phyloP scores from a whole-genome alignment of 23 red algal species.

The Rhodosorus marinus region DNA sequence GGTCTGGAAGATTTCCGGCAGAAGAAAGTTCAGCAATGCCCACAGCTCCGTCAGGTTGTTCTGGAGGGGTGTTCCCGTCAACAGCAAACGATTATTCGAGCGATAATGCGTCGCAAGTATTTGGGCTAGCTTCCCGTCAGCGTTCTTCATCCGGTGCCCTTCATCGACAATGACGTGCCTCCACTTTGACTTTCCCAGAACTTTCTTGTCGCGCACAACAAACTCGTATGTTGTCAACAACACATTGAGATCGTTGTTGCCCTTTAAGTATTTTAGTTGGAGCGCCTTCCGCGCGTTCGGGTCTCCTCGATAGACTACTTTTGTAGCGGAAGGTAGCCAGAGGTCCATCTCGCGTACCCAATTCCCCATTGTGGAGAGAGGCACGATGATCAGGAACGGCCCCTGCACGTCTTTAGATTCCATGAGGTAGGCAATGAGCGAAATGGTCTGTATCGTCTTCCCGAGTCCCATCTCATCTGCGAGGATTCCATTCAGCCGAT shows the following conservation, averaged over 20 bases:
- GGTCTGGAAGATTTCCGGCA: constrained; percentile 87
- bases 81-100: constrained; percentile 51
- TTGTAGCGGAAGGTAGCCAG: constrained; percentile 66
- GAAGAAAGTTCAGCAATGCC: constrained; percentile 92
- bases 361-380: constrained; percentile 79
- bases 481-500: constrained; percentile 87
- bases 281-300: constrained; percentile 24
- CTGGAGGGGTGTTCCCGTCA: constrained; percentile 96
- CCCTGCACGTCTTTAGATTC: constrained; percentile 62
- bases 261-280: constrained; percentile 17
- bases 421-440: constrained; percentile 65
- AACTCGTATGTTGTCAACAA: constrained; percentile 93
- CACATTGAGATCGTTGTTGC: constrained; percentile 48
- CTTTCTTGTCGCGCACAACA: constrained; percentile 33
- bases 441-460: constrained; percentile 95
- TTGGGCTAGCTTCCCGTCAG: constrained; percentile 61
- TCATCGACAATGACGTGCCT: constrained; percentile 94
- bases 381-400: constrained; percentile 85
- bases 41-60: constrained; percentile 93
- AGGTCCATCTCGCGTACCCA: constrained; percentile 77
- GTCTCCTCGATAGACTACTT: constrained; percentile 74
- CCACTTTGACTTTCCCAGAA: constrained; percentile 54
- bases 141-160: constrained; percentile 98
- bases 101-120: constrained; percentile 60
- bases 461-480: constrained; percentile 99